Percentiles rank a stretch among this genome's conserved stretches.
These are phyloP conservation scores for Monascus ruber DNA, from an alignment of 2,329 filamentous ascomycete species.

Conservation along the genomic window DNA sequence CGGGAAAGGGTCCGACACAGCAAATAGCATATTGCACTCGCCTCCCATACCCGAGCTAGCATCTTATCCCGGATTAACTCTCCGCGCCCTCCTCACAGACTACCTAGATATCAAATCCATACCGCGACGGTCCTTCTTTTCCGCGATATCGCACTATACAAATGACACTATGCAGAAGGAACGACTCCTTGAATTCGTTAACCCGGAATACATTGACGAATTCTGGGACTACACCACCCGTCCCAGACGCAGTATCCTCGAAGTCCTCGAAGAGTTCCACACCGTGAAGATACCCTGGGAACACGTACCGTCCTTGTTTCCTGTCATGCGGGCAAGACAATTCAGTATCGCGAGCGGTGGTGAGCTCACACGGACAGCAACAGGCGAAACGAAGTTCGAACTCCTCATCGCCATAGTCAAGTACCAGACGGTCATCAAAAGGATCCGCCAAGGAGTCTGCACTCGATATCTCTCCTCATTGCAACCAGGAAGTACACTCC, in stretches of 20 bases:
- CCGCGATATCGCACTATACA: conserved; percentile 65
- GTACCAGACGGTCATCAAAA: conserved; percentile 77
- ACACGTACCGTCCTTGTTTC: conserved; percentile 61
- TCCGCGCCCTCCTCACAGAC: conserved; percentile 66
- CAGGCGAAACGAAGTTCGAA: conserved; percentile 46
- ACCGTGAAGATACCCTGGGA: conserved; percentile 70
- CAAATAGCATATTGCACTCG: conserved; percentile 12
- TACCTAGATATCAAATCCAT: conserved; percentile 85
- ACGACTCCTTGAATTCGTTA: conserved; percentile 70
- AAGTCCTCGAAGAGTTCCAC: conserved; percentile 83
- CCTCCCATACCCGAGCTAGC: conserved; percentile 26
- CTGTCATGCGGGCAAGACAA: conserved; percentile 72
- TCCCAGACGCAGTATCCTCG: conserved; percentile 78
- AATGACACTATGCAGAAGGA: conserved; percentile 62
- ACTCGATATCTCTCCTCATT: conserved; percentile 72
- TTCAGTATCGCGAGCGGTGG: conserved; percentile 84
- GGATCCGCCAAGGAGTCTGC: conserved; percentile 75
- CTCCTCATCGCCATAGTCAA: conserved; percentile 80
- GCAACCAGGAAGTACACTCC: conserved; percentile 44
- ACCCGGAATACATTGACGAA: conserved; percentile 72
- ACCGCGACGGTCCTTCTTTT: conserved; percentile 77
- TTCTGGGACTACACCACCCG: conserved; percentile 93
- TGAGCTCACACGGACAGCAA: conserved; percentile 25
- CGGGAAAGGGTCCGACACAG: conserved; percentile 8
- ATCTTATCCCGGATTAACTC: conserved; percentile 39